These are phyloP conservation scores for Lepiota subincarnata DNA, from an alignment of 768 basidiomycete genomes.

Conservation along the genomic window DNA sequence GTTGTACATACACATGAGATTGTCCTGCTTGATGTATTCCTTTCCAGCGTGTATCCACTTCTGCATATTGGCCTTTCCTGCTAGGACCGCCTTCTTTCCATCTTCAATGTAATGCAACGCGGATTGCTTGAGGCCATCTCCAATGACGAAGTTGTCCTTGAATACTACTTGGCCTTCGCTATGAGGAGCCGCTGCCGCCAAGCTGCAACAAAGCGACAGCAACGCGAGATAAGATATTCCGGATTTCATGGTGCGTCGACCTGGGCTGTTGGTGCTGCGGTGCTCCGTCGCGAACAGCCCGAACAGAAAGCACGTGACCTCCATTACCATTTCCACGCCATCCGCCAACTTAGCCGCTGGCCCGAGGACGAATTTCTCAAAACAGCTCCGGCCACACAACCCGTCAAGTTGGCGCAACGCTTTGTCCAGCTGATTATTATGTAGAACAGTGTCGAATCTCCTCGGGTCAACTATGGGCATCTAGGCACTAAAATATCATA, in stretches of 20 bases:
- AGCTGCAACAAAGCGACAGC: conserved; percentile 1
- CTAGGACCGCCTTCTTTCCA: conserved; percentile 37
- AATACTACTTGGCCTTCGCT: conserved; percentile 4
- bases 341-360: no score
- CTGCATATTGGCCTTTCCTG: conserved; percentile 47
- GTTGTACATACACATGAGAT: conserved; percentile 60
- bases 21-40: conserved; percentile 66
- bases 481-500: no score
- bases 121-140: conserved; percentile 17
- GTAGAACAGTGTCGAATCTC: no score
- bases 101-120: conserved; percentile 37
- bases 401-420: no score
- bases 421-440: no score
- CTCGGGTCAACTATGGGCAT: no score
- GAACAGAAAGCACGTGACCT: no score
- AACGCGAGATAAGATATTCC: conserved; percentile 1
- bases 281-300: no score
- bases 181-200: conserved; percentile 5
- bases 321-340: no score
- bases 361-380: no score
- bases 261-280: not conserved
- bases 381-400: no score
- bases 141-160: not conserved
- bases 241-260: conserved; percentile 6
- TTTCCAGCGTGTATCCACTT: conserved; percentile 61